A percentile compares a stretch with the other conserved stretches of the same genome.
These are phyloP conservation scores for Erythrophleum fordii DNA, from an alignment of 306 rosid genomes.

Conservation along the genomic window DNA sequence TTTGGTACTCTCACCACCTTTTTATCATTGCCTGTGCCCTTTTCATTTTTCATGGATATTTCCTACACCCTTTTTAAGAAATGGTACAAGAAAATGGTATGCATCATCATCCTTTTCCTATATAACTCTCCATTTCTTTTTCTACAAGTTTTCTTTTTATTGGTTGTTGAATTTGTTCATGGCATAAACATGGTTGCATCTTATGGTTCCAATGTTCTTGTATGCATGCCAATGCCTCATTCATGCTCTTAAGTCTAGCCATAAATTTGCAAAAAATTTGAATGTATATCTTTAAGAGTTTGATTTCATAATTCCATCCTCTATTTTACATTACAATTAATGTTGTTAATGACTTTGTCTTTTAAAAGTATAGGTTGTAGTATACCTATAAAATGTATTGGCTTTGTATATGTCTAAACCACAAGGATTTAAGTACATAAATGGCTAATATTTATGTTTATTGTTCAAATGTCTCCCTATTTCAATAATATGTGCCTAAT, in stretches of 20 bases:
- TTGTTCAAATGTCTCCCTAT: constrained; percentile 74
- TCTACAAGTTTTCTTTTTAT: background rate
- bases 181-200: constrained; percentile 85
- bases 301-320: background rate
- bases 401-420: constrained; percentile 83
- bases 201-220: constrained; percentile 70
- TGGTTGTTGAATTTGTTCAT: background rate
- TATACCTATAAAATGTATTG: constrained; percentile 88
- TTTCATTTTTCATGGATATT: constrained; percentile 75
- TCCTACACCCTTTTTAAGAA: constrained; percentile 70
- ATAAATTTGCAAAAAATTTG: constrained; percentile 59
- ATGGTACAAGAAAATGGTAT: constrained; percentile 86
- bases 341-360: background rate
- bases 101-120: background rate
- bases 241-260: constrained; percentile 72
- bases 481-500: constrained; percentile 66
- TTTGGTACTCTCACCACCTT: constrained; percentile 93
- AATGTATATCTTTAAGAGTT: constrained; percentile 48
- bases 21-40: constrained; percentile 80
- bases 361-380: constrained; percentile 61
- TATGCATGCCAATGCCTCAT: constrained; percentile 76
- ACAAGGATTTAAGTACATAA: constrained; percentile 75
- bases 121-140: background rate
- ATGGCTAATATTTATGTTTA: constrained; percentile 88
- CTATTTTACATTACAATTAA: background rate